Evolutionary conservation across 441 rosid species (phyloP).

Genomic region (Populus hybrid): DNA sequence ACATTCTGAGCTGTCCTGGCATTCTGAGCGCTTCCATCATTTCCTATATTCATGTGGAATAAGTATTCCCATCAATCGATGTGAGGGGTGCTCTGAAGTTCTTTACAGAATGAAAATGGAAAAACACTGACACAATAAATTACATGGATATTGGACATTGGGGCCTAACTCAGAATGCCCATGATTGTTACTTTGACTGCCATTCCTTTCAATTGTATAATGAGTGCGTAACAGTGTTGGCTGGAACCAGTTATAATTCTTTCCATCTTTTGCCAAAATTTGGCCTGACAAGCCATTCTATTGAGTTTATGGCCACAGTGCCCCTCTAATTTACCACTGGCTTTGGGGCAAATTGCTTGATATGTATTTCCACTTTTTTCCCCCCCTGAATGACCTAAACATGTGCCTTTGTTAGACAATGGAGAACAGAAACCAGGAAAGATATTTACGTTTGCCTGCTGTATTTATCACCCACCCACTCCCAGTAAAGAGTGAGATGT

Average conservation of each 20-base stretch:
- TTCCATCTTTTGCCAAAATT: not conserved
- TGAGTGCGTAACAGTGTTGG: not conserved
- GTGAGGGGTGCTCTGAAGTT: not conserved
- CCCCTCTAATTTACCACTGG: not conserved
- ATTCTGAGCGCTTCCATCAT: not conserved
- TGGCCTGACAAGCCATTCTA: not conserved
- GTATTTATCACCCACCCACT: too few relatives aligned
- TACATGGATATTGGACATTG: not conserved
- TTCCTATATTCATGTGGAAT: not conserved
- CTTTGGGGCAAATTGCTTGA: not conserved
- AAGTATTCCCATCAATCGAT: not conserved
- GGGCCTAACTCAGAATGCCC: too few relatives aligned
- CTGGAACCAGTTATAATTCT: not conserved
- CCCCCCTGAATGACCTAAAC: too few relatives aligned
- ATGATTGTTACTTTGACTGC: not conserved
- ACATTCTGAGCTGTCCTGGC: not conserved
- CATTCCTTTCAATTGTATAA: not conserved
- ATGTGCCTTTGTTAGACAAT: too few relatives aligned
- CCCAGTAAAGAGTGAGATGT: too few relatives aligned
- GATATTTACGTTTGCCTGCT: too few relatives aligned
- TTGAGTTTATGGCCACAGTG: not conserved
- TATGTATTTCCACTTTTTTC: too few relatives aligned
- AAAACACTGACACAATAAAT: not conserved
- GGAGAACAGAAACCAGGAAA: too few relatives aligned
- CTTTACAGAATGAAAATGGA: not conserved